phyloP scores from a whole-genome alignment of 2,329 filamentous ascomycete genomes.

The Lecanosticta acicola region DNA sequence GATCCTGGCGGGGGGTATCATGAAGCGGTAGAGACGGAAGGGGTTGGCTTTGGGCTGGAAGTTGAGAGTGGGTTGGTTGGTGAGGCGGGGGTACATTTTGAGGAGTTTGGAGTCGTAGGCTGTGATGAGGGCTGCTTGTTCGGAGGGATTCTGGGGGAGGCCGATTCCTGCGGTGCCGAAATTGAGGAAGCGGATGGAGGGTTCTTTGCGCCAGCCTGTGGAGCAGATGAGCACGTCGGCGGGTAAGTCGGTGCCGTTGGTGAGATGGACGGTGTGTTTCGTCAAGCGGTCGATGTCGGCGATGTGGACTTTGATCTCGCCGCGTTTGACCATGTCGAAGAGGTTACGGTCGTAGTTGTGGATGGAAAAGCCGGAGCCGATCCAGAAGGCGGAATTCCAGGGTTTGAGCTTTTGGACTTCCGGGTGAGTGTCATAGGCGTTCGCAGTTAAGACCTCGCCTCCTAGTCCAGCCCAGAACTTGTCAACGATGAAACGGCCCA shows the following conservation, averaged over 20 bases:
- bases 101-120: conserved; percentile 50
- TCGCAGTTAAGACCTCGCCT: conserved; percentile 47
- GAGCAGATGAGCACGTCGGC: conserved; percentile 51
- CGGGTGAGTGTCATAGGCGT: conserved; percentile 41
- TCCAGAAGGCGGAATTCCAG: conserved; percentile 45
- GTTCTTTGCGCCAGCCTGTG: conserved; percentile 53
- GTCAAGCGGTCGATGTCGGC: conserved; percentile 31
- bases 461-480: conserved; percentile 53
- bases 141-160: conserved; percentile 26
- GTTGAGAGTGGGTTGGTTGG: conserved; percentile 28
- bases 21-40: conserved; percentile 41
- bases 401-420: conserved; percentile 41
- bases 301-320: conserved; percentile 55
- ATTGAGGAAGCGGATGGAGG: conserved; percentile 51
- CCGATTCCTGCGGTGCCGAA: conserved; percentile 33
- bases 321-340: conserved; percentile 52
- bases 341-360: conserved; percentile 55
- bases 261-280: conserved; percentile 49
- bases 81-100: conserved; percentile 48
- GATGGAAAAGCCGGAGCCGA: conserved; percentile 38
- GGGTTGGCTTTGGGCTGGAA: conserved; percentile 24
- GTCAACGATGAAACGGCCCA: conserved; percentile 53
- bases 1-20: conserved; percentile 36
- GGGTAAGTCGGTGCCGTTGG: conserved; percentile 48
- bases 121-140: conserved; percentile 35